Percentiles rank a stretch among this genome's conserved stretches.
Evolutionary conservation across 345 rosid species (phyloP).

Genomic region (Adansonia digitata): DNA sequence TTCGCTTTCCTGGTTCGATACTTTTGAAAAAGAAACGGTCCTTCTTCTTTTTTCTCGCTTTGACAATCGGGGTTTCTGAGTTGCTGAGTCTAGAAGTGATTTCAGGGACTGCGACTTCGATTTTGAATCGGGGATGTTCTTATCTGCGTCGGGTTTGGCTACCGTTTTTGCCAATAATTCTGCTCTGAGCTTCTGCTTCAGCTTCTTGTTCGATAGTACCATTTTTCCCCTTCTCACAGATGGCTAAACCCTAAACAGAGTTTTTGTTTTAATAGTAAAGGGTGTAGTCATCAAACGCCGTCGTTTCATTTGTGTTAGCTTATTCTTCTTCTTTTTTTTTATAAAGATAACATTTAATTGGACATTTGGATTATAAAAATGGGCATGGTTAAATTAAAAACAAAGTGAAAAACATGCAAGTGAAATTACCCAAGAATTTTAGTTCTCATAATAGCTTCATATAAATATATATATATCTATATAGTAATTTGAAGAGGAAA

Average conservation of each 20-base stretch:
- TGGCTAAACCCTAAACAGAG: conserved; percentile 1
- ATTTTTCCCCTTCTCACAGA: conserved; percentile 20
- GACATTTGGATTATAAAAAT: no score
- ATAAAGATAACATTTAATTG: no score
- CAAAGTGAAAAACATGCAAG: no score
- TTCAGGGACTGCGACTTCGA: conserved; percentile 42
- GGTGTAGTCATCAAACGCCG: neutral
- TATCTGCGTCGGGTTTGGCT: conserved; percentile 13
- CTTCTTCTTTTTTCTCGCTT: conserved; percentile 75
- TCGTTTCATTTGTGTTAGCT: neutral
- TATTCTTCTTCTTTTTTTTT: neutral
- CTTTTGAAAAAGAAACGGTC: conserved; percentile 22
- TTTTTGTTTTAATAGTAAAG: neutral
- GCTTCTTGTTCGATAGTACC: conserved; percentile 93
- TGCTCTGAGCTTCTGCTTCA: conserved; percentile 69
- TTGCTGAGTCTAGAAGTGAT: conserved; percentile 50
- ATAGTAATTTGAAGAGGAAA: no score
- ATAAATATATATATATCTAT: no score
- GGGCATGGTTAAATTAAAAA: no score
- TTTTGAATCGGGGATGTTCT: conserved; percentile 12
- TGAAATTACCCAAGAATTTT: no score
- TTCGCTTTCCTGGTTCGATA: neutral
- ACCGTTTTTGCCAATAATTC: conserved; percentile 41
- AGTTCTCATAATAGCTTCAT: no score
- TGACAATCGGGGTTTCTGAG: conserved; percentile 56